Base-by-base conservation (phyloP, 176 grass and related monocot genomes). In the Triticum monococcum region DNA sequence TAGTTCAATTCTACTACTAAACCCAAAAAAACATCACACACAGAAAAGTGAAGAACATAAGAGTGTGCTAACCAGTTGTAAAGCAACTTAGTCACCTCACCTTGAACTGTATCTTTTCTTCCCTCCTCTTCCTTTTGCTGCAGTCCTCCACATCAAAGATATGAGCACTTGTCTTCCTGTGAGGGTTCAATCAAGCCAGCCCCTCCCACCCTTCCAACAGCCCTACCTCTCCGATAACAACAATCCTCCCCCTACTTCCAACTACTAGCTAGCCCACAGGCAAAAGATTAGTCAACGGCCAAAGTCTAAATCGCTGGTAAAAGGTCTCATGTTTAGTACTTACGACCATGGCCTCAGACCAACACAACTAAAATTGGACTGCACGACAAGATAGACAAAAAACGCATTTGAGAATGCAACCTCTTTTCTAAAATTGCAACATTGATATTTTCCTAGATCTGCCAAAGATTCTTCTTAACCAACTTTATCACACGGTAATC, bases 401-500 rank as follows among this genome's bases (percentile, higher is more conserved):
- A 7, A 33, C 3, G 25, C 7, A 8, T 46, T 64, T 76, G 7
- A 59, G 17, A 76, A 48, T 46, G 12, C 30, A 67, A 12, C n/a
- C 17, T 40, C 3, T 23, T 13, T 50, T 60, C 56, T 14, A 73
- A 67, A 73, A 31, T 8, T 16, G 10, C 5, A 40, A 66, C 50
- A 66, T 11, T 18, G 32, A 76, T 63, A 46, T 70, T 81, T 68
- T 72, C 5, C 43, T 7, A 46, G 12, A 75, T 45, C 57, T 9
- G 7, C n/a, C n/a, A 71, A 36, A 70, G 23, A 32, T 54, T 87
- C 36, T 66, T 62, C 33, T 26, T 46, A 26, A 73, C 13, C 2
- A 82, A 86, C 38, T 71, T 86, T 40, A 82, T 63, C 5, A 31
- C 23, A 54, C 3, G 60, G 60, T 59, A 81, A 32, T 67, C 9